These are phyloP conservation scores for Podospora tetraspora DNA, from an alignment of 495 filamentous ascomycete genomes.

Conservation along the genomic window DNA sequence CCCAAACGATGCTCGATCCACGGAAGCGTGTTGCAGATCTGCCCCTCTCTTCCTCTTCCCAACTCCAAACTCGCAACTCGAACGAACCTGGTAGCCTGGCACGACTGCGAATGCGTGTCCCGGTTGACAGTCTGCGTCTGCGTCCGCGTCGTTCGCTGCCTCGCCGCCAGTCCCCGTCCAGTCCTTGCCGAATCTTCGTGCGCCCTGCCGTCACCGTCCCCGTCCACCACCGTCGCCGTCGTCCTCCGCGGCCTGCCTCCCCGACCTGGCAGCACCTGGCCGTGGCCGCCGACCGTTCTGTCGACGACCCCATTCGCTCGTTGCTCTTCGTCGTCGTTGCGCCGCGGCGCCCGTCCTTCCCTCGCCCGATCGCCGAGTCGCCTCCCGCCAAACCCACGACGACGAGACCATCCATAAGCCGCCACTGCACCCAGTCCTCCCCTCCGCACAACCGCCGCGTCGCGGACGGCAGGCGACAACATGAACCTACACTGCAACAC, in stretches of 20 bases:
- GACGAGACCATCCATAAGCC: not conserved
- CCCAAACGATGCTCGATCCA: not conserved
- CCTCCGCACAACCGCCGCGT: not conserved
- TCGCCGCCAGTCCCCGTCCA: not conserved
- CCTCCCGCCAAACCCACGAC: not conserved
- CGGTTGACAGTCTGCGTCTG: not conserved
- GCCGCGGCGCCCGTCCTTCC: not conserved
- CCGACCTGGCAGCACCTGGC: no score
- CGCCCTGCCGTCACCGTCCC: not conserved
- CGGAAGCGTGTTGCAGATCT: not conserved
- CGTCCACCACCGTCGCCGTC: not conserved
- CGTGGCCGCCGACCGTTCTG: not conserved
- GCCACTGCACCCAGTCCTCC: not conserved
- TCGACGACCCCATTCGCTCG: not conserved
- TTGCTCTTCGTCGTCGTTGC: not conserved
- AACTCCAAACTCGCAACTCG: not conserved
- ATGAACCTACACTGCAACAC: constrained; percentile 47
- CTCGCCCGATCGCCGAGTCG: not conserved
- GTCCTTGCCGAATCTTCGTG: not conserved
- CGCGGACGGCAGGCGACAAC: not conserved
- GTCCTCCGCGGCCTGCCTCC: not conserved
- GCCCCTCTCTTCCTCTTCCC: not conserved
- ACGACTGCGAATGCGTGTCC: not conserved
- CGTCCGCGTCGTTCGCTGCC: not conserved
- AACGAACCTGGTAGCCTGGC: not conserved